phyloP scores from a whole-genome alignment of 768 basidiomycete species.

The Rubroboletus satanas region DNA sequence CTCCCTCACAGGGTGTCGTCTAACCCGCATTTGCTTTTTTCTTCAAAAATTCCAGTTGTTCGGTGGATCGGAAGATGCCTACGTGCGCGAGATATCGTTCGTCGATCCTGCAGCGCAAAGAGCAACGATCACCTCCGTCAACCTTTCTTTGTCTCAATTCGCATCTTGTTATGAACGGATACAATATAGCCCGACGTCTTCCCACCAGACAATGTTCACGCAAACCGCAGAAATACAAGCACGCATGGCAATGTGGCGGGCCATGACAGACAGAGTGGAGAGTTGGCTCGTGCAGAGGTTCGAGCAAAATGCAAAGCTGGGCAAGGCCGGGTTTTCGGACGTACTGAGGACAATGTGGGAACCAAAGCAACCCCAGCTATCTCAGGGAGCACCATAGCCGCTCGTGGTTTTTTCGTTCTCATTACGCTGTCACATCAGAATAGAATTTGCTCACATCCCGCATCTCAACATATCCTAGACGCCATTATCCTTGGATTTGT shows the following conservation, averaged over 20 bases:
- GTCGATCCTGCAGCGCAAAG: conserved; percentile 79
- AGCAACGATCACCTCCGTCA: conserved; percentile 85
- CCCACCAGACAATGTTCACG: conserved; percentile 63
- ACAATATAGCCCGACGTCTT: conserved; percentile 70
- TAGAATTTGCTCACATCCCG: neutral
- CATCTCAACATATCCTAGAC: conserved; percentile 22
- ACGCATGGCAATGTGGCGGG: conserved; percentile 75
- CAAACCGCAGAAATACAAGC: conserved; percentile 94
- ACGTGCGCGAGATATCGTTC: conserved; percentile 91
- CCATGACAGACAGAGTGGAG: conserved; percentile 80
- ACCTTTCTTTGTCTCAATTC: conserved; percentile 92
- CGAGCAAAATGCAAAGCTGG: conserved; percentile 86
- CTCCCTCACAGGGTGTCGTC: conserved; percentile 2
- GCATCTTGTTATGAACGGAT: conserved; percentile 90
- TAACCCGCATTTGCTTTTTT: neutral
- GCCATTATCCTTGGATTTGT: conserved; percentile 21
- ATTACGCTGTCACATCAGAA: conserved; percentile 6
- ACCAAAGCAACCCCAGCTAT: conserved; percentile 49
- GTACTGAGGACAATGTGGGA: conserved; percentile 80
- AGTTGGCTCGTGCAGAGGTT: conserved; percentile 84
- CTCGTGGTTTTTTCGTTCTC: conserved; percentile 3
- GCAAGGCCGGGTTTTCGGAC: conserved; percentile 87
- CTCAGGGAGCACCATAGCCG: conserved; percentile 29
- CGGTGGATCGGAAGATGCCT: conserved; percentile 91
- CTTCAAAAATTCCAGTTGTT: conserved; percentile 53